Evolutionary conservation across 1,284 basidiomycete genomes (phyloP).

Genomic region (Hymenochaete sp.): DNA sequence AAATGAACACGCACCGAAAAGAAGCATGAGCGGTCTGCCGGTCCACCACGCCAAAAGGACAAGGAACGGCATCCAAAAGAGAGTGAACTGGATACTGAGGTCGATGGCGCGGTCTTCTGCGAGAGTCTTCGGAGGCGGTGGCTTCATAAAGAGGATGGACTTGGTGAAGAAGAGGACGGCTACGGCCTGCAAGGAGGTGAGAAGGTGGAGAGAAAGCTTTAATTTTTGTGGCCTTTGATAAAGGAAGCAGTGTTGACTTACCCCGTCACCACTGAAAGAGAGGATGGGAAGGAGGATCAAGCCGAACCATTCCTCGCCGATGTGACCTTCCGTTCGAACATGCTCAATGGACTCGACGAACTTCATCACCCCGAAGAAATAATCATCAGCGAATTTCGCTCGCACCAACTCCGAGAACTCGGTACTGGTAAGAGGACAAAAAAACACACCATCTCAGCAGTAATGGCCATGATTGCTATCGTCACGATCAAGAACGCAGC

Average conservation of each 20-base stretch:
- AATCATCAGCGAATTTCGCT: background rate
- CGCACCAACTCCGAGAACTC: no score
- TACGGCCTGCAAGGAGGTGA: slow-evolving; percentile 20
- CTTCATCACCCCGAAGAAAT: slow-evolving; percentile 26
- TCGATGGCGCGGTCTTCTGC: slow-evolving; percentile 56
- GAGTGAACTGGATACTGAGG: slow-evolving; percentile 56
- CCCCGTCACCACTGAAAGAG: slow-evolving; percentile 61
- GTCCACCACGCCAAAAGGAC: slow-evolving; percentile 54
- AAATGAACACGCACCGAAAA: slow-evolving; percentile 39
- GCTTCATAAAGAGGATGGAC: slow-evolving; percentile 29
- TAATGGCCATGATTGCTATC: slow-evolving; percentile 53
- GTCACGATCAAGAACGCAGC: slow-evolving; percentile 41
- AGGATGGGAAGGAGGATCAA: slow-evolving; percentile 58
- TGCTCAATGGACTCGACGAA: slow-evolving; percentile 53
- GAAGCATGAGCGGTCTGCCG: slow-evolving; percentile 40
- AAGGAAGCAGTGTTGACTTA: slow-evolving; percentile 46
- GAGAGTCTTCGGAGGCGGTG: slow-evolving; percentile 37
- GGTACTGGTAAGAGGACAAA: background rate
- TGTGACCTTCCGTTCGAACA: slow-evolving; percentile 35
- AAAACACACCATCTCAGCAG: slow-evolving; percentile 54
- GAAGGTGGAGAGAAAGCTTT: slow-evolving; percentile 22
- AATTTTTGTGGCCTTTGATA: slow-evolving; percentile 25
- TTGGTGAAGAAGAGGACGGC: slow-evolving; percentile 26
- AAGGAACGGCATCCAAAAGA: slow-evolving; percentile 59
- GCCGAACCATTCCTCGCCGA: slow-evolving; percentile 60